A percentile compares a stretch with the other conserved stretches of the same genome.
These are phyloP conservation scores for Brachypodium distachyon DNA, from an alignment of 202 grass and related monocot species.

Conservation along the genomic window DNA sequence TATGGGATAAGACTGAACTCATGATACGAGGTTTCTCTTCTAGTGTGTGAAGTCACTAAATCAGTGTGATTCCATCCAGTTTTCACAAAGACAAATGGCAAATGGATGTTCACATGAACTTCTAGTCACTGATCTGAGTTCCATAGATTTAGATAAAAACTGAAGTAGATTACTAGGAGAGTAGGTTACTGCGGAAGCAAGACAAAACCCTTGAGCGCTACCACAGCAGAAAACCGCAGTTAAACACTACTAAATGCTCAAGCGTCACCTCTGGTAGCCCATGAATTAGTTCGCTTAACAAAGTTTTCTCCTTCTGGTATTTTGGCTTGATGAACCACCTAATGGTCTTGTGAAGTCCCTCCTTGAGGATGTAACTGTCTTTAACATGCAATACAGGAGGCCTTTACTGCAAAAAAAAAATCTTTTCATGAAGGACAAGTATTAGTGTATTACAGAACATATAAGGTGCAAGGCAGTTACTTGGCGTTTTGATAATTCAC, in stretches of 20 bases:
- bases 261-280: constrained; percentile 62
- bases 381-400: neutral
- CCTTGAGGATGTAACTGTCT: too few relatives aligned
- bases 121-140: neutral
- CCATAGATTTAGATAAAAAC: neutral
- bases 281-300: too few relatives aligned
- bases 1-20: neutral
- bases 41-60: neutral
- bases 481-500: neutral
- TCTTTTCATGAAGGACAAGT: neutral
- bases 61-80: neutral
- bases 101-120: neutral
- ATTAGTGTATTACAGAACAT: neutral
- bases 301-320: too few relatives aligned
- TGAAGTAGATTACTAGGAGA: too few relatives aligned
- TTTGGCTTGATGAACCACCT: too few relatives aligned
- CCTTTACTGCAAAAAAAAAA: too few relatives aligned
- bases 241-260: constrained; percentile 1
- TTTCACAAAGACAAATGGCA: neutral
- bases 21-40: neutral
- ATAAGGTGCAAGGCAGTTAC: neutral
- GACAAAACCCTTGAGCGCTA: neutral
- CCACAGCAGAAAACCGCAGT: neutral
- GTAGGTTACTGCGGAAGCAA: neutral
- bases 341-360: too few relatives aligned